Base-by-base conservation (phyloP, 257 asterid species). In the Agastache rugosa region DNA sequence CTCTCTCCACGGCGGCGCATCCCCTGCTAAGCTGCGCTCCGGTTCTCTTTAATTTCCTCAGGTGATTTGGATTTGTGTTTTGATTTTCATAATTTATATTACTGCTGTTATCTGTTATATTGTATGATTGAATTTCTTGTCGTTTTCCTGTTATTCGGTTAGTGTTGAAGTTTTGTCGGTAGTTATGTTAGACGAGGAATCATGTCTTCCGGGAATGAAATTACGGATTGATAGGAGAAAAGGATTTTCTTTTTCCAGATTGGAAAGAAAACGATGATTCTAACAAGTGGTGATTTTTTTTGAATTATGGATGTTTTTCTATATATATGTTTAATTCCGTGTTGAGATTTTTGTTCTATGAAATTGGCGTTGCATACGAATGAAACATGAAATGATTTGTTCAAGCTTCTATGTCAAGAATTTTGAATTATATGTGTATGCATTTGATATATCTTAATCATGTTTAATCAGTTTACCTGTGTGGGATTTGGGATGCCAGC, bases 1-100 rank as follows among this genome's bases (percentile, higher is more conserved):
- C 29, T 62, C 72, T 68, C 67, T 34, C 16, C 50, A 19, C 67
- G 72, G 78, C 82, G 83, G 80, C 82, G 77, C 75, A 44, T 17
- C 69, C 69, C 19, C 6, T 66, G 67, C 73, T 63, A 9, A 31
- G 29, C 47, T 66, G 35, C 41, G 19, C 69, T 17, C 9, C 35
- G 8, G 4, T 51, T 35, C 60, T 17, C 11, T 27, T 16, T 0
- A 1, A 39, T 67, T 64, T 75, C n/a, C 19, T 31, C 20, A 71
- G 85, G 86, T 77, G 63, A 56, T 67, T 77, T 23, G 0, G 10
- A 16, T 31, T 34, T 14, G 19, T 20, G 20, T 15, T 72, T 72
- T 73, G 22, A 70, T 50, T 72, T n/a, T 39, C 22, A 2, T 1
- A 63, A 25, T 25, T 29, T 42, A 31, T 14, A 17, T 55, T 31